Base-by-base conservation (phyloP, 1,284 basidiomycete species). In the Boletus sp. region DNA sequence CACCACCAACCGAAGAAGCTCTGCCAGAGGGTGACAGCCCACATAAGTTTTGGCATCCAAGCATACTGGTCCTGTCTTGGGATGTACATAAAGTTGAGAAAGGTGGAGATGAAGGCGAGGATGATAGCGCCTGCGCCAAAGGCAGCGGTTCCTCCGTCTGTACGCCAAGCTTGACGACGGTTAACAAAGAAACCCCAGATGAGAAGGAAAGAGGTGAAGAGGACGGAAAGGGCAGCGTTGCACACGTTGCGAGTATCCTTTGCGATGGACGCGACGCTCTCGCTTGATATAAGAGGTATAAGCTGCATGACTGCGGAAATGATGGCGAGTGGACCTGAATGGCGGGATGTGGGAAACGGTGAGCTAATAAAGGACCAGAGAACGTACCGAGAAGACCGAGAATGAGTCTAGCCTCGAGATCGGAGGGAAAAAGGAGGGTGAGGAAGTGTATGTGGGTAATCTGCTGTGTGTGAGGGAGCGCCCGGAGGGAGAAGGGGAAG, bases 381-480 rank as follows among this genome's bases (percentile, higher is more conserved):
- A 1, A 58, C 68, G 54, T 58, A 76, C 90, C 91, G 10, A 98
- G 81, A 30, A 96, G 76, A 54, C 82, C 75, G 59, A 94, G 86
- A 50, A 99, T 95, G 41, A 99, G 80, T 19, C 87, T 76, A 4
- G 82, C 85, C 70, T 99, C 96, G 30, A 95, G 80, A n/a, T 79
- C 74, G 5, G 96, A 98, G 1, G 95, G 95, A 65, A 92, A 99
- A 16, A 99, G 78, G 5, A 99, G 79, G 3, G 95, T 96, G 48
- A 99, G 76, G 69, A 98, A 98, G 67, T 99, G 96, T 46, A 99
- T 97, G 69, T 99, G 94, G 0, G 95, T 96, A 51, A 93, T 87
- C 91, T 96, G 64, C 8, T 2, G 17, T 30, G 13, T 2, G 6
- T 27, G 27, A 27, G 40, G 50, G 32, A 42, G 37, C 13, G 22